Base-by-base conservation (phyloP, 1,284 basidiomycete genomes). In the Moesziomyces parantarcticus region DNA sequence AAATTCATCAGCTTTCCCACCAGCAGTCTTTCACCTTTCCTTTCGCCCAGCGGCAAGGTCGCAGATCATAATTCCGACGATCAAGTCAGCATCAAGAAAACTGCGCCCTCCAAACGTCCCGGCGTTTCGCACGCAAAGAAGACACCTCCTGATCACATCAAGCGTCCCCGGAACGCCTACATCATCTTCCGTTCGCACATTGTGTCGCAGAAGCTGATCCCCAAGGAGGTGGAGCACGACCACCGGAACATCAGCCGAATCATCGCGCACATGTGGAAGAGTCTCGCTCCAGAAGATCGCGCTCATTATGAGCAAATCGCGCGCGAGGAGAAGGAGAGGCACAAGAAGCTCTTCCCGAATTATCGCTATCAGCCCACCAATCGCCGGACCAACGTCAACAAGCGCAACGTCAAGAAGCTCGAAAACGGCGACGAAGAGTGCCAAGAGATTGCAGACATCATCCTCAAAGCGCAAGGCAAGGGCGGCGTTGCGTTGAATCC, bases 131-230 rank as follows among this genome's bases (percentile, higher is more conserved):
- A 82, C 52, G 57, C 75, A 20, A 73, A 74, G 16, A 78, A 76
- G 50, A 76, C 56, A 21, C 55, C 58, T 1, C 65, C 74, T 3
- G 86, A 86, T 23, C 91, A 95, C 84, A 92, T 95, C 82, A 93
- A 94, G 48, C 89, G 94, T 34, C 94, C 94, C 0, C 91, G 93
- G 32, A 97, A 97, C 85, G 93, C 94, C 48, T 97, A 96, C 86
- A 96, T 97, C 78, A 89, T 97, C 83, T 97, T 94, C 85, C 89
- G 94, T 65, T 92, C 92, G 34, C 91, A 92, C 53, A 93, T 94
- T 81, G 92, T 94, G 77, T 88, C 89, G 47, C 89, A 89, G 57
- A 89, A 91, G 77, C 87, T 91, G 65, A 90, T 93, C 40, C 90
- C 92, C 0, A 89, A 91, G 0, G 89, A 89, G 9, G 91, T 94